Evolutionary conservation across 106 monocot species (phyloP).

Genomic region (Dioscorea alata): DNA sequence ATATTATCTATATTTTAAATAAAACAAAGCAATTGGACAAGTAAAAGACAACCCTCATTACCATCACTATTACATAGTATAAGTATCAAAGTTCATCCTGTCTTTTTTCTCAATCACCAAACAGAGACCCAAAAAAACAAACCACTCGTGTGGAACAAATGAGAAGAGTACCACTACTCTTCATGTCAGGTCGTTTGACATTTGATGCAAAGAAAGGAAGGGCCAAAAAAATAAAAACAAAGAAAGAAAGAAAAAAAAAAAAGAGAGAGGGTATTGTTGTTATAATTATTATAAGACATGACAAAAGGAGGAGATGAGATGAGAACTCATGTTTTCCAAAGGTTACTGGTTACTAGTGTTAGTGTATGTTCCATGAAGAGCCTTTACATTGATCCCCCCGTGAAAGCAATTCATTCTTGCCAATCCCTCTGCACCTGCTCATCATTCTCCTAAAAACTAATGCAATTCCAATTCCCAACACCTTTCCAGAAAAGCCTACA

Average conservation of each 20-base stretch:
- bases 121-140: no score
- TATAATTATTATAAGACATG: not conserved
- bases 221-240: not conserved
- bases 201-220: conserved; percentile 5
- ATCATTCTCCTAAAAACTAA: not conserved
- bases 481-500: conserved; percentile 4
- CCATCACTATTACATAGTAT: no score
- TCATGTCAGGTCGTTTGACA: conserved; percentile 20
- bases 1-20: no score
- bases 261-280: not conserved
- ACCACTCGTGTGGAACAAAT: not conserved
- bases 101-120: no score
- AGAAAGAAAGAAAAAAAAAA: conserved; percentile 1
- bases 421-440: conserved; percentile 4
- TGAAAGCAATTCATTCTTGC: conserved; percentile 1
- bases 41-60: not conserved
- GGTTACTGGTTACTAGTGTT: not conserved
- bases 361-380: not conserved
- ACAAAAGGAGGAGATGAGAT: not conserved
- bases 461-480: conserved; percentile 13
- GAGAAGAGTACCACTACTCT: not conserved
- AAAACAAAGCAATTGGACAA: not conserved
- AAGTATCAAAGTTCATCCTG: no score
- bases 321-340: not conserved
- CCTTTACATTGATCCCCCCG: not conserved